Evolutionary conservation across 2,329 filamentous ascomycete species (phyloP).

Genomic region (Calonectria crousiana): DNA sequence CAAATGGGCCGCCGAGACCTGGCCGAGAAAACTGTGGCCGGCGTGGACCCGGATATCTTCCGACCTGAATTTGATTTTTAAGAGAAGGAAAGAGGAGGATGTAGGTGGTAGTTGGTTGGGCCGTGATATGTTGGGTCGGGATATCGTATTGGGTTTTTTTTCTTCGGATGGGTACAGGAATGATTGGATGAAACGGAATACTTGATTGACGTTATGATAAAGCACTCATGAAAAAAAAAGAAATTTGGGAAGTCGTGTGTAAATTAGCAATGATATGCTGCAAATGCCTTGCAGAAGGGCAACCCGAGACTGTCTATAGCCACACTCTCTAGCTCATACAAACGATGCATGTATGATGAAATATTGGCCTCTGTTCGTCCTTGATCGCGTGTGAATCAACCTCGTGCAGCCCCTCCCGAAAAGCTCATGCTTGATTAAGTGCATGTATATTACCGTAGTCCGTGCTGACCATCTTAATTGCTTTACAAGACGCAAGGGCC

Average conservation of each 20-base stretch:
- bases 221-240: slow-evolving; percentile 8
- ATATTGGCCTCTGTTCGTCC: not conserved
- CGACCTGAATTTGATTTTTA: slow-evolving; percentile 90
- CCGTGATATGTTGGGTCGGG: not conserved
- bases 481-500: not conserved
- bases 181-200: slow-evolving; percentile 9
- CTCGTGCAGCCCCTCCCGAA: not conserved
- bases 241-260: slow-evolving; percentile 6
- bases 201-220: slow-evolving; percentile 6
- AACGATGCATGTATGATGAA: not conserved
- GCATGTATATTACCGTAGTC: not conserved
- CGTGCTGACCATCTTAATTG: not conserved
- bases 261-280: not conserved
- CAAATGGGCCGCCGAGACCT: slow-evolving; percentile 94
- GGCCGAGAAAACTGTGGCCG: slow-evolving; percentile 86
- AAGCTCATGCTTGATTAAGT: not conserved
- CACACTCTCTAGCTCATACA: not conserved
- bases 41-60: slow-evolving; percentile 92
- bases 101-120: not conserved
- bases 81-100: slow-evolving; percentile 4
- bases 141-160: not conserved
- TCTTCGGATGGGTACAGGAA: not conserved
- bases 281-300: slow-evolving; percentile 10
- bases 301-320: slow-evolving; percentile 15
- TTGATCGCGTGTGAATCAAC: not conserved